A percentile compares a stretch with the other conserved stretches of the same genome.
Conservation (phyloP, 176 grass and related monocot genomes). For the Oryza nivara region DNA sequence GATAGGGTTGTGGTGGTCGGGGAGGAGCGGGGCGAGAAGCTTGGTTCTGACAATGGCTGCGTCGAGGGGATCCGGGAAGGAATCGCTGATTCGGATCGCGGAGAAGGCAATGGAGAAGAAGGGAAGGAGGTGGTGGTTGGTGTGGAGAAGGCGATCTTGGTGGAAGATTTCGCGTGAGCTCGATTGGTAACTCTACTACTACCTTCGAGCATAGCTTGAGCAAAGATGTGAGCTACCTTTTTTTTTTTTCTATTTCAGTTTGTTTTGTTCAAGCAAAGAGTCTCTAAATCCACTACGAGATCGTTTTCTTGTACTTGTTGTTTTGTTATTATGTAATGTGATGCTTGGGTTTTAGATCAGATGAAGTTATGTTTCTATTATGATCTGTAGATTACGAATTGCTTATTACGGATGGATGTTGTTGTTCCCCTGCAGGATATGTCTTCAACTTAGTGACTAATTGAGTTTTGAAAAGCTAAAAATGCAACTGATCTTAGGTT, state of each 20-base stretch:
- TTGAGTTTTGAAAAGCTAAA: neutral
- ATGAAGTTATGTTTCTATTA: neutral
- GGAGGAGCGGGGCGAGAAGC: conserved; percentile 17
- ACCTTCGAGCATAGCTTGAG: neutral
- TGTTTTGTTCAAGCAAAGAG: neutral
- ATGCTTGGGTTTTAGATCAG: conserved; percentile 5
- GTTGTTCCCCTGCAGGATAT: neutral
- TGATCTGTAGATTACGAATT: neutral
- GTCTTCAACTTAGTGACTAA: neutral
- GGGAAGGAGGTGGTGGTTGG: neutral
- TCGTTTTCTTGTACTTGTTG: neutral
- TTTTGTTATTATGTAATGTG: conserved; percentile 13
- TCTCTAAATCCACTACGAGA: neutral
- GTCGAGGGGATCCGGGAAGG: conserved; percentile 31
- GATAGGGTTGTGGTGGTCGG: conserved; percentile 44
- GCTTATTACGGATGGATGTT: neutral
- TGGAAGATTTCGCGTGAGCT: conserved; percentile 44
- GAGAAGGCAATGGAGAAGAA: neutral
- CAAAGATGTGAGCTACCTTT: neutral
- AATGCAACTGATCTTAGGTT: neutral
- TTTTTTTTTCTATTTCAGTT: neutral
- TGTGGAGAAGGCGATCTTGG: conserved; percentile 27
- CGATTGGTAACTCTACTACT: neutral
- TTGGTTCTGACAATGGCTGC: conserved; percentile 35
- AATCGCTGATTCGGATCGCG: neutral